These are phyloP conservation scores for Candida ponderosae DNA, from an alignment of 805 yeast species.

Conservation along the genomic window DNA sequence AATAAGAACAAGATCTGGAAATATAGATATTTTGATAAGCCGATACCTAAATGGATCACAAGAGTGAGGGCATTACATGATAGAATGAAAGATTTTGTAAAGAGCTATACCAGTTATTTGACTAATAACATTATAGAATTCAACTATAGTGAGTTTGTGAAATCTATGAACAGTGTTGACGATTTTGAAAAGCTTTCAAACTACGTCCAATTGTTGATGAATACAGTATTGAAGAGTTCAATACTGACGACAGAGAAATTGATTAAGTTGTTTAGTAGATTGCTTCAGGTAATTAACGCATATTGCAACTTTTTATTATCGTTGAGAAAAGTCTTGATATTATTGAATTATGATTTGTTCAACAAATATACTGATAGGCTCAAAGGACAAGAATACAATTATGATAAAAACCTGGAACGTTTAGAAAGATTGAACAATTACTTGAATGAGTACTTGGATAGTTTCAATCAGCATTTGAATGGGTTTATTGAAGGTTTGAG, in stretches of 20 bases:
- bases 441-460: slow-evolving; percentile 33
- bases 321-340: slow-evolving; percentile 45
- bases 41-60: slow-evolving; percentile 45
- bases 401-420: slow-evolving; percentile 30
- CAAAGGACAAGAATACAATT: slow-evolving; percentile 30
- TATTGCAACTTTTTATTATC: slow-evolving; percentile 42
- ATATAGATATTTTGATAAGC: slow-evolving; percentile 32
- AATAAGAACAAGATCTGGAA: slow-evolving; percentile 63
- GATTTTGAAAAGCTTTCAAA: slow-evolving; percentile 36
- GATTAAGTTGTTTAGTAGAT: slow-evolving; percentile 35
- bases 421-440: slow-evolving; percentile 32
- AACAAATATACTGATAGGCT: slow-evolving; percentile 28
- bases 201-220: slow-evolving; percentile 49
- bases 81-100: slow-evolving; percentile 42
- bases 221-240: slow-evolving; percentile 57
- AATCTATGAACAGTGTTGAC: slow-evolving; percentile 17
- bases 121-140: slow-evolving; percentile 51
- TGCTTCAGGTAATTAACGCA: slow-evolving; percentile 39
- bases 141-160: slow-evolving; percentile 37
- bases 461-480: slow-evolving; percentile 35
- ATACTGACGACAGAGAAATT: slow-evolving; percentile 54
- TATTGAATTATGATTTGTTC: slow-evolving; percentile 39
- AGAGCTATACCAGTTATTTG: slow-evolving; percentile 46
- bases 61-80: slow-evolving; percentile 48
- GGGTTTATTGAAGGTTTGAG: slow-evolving; percentile 39